phyloP scores from a whole-genome alignment of 257 asterid species.

The Petunia axillaris region DNA sequence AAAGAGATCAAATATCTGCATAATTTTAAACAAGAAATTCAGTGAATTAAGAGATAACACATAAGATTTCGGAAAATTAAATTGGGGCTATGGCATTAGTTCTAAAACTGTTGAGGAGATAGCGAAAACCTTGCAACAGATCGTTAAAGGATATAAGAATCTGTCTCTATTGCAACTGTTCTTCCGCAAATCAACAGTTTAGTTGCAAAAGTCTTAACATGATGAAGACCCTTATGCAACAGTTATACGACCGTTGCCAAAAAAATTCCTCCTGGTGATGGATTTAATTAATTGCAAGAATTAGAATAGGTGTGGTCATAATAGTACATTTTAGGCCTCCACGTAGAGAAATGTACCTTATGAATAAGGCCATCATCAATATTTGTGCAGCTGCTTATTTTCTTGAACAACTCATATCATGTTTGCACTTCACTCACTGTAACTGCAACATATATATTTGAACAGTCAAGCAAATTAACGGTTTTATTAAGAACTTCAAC shows the following conservation, averaged over 20 bases:
- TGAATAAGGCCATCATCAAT: slow-evolving; percentile 38
- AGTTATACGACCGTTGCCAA: neutral
- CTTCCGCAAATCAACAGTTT: no score
- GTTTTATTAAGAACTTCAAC: neutral
- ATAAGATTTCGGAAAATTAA: neutral
- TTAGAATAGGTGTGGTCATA: neutral
- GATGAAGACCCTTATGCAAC: no score
- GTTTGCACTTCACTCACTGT: slow-evolving; percentile 38
- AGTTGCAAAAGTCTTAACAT: no score
- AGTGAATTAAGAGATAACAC: neutral
- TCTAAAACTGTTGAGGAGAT: no score
- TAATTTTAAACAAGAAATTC: neutral
- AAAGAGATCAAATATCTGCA: slow-evolving; percentile 76
- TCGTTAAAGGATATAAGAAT: no score
- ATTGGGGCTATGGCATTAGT: no score
- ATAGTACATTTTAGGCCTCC: neutral
- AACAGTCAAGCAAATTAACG: neutral
- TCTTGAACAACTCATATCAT: slow-evolving; percentile 34
- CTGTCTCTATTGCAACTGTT: no score
- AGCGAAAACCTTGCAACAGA: no score
- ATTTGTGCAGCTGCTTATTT: slow-evolving; percentile 30
- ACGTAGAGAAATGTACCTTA: slow-evolving; percentile 16
- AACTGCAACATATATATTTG: slow-evolving; percentile 30
- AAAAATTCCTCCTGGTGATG: slow-evolving; percentile 33
- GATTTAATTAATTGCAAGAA: neutral